A percentile compares a stretch with the other conserved stretches of the same genome.
Evolutionary conservation across 2,329 filamentous ascomycete species (phyloP).

Genomic region (Trichoderma sp.): DNA sequence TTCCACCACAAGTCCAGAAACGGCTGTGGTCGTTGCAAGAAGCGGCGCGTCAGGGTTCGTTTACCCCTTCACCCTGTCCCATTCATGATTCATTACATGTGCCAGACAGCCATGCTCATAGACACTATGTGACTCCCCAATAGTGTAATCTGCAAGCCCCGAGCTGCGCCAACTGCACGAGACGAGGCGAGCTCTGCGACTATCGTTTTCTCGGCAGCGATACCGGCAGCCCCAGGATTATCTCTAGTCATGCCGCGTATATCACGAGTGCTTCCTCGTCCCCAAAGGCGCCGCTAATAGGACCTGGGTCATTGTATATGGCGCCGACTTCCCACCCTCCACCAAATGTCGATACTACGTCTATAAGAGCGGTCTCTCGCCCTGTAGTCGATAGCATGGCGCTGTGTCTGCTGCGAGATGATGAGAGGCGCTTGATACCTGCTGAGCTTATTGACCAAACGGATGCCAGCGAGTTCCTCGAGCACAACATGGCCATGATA

Average conservation of each 20-base stretch:
- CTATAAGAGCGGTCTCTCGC: conserved; percentile 4
- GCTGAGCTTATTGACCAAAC: background rate
- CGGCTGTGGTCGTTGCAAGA: conserved; percentile 24
- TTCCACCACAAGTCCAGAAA: conserved; percentile 19
- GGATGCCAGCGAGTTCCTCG: background rate
- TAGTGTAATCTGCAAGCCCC: conserved; percentile 24
- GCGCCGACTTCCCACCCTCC: background rate
- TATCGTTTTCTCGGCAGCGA: conserved; percentile 13
- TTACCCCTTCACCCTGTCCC: background rate
- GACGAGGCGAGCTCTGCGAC: conserved; percentile 21
- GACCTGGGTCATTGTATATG: background rate
- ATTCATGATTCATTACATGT: background rate
- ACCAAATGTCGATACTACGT: background rate
- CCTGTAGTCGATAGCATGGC: background rate
- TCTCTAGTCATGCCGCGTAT: conserved; percentile 3
- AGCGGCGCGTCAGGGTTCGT: conserved; percentile 22
- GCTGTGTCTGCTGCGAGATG: background rate
- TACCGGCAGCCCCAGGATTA: background rate
- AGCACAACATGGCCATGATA: conserved; percentile 16
- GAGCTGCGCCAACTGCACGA: conserved; percentile 20
- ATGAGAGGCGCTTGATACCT: background rate
- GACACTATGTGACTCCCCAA: background rate
- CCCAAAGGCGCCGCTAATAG: conserved; percentile 1
- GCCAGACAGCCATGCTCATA: background rate
- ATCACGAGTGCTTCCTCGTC: background rate